These are phyloP conservation scores for Penicillium robsamsonii DNA, from an alignment of 495 filamentous ascomycete species.

Conservation along the genomic window DNA sequence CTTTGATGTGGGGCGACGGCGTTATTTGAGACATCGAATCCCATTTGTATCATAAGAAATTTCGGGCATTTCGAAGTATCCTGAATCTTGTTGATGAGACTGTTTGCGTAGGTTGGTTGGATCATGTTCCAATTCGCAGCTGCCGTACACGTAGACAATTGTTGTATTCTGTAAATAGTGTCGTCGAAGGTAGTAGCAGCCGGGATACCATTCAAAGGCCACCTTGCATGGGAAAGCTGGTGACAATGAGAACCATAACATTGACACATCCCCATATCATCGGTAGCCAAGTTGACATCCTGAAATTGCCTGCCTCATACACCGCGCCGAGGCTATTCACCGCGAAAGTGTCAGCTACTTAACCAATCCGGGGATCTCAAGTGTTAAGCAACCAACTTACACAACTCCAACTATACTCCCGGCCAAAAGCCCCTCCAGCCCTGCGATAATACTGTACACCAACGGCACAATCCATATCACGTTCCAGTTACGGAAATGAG, in stretches of 20 bases:
- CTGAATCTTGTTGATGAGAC: background rate
- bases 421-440: slow-evolving; percentile 77
- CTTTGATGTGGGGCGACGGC: slow-evolving; percentile 18
- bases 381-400: slow-evolving; percentile 52
- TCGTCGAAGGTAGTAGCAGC: background rate
- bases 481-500: slow-evolving; percentile 69
- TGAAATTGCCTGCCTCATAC: slow-evolving; percentile 83
- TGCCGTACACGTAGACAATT: background rate
- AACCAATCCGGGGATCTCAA: slow-evolving; percentile 6
- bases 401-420: slow-evolving; percentile 86
- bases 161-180: background rate
- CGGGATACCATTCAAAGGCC: slow-evolving; percentile 59
- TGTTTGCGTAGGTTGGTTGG: background rate
- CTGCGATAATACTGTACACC: slow-evolving; percentile 70
- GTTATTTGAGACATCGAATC: slow-evolving; percentile 24
- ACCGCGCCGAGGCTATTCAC: slow-evolving; percentile 72
- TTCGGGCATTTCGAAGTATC: slow-evolving; percentile 11
- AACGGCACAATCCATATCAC: slow-evolving; percentile 74
- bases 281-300: slow-evolving; percentile 97
- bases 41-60: slow-evolving; percentile 25
- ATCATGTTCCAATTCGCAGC: background rate
- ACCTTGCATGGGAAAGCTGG: slow-evolving; percentile 94
- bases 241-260: slow-evolving; percentile 82
- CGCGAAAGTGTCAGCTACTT: slow-evolving; percentile 18
- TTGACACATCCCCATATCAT: slow-evolving; percentile 93